Percentiles rank a stretch among this genome's conserved stretches.
phyloP scores from a whole-genome alignment of 306 rosid species.

The Lotus japonicus region DNA sequence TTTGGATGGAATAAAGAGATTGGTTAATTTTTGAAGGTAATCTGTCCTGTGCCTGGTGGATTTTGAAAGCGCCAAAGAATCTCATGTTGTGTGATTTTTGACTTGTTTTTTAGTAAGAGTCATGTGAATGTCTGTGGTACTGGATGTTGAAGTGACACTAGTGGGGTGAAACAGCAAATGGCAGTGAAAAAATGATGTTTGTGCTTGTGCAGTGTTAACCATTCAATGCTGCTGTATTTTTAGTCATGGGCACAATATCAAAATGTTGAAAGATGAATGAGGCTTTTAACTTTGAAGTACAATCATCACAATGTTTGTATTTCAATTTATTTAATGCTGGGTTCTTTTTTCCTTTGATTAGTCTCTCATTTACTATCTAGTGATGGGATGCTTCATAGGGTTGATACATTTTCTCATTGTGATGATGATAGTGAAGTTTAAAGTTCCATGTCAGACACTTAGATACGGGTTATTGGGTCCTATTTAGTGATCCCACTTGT shows the following conservation, averaged over 20 bases:
- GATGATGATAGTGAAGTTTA: slow-evolving; percentile 29
- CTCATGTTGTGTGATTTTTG: slow-evolving; percentile 3
- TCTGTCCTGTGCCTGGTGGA: slow-evolving; percentile 7
- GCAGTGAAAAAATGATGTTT: background rate
- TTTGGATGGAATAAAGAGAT: slow-evolving; percentile 4
- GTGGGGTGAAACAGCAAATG: background rate
- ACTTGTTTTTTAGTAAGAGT: background rate
- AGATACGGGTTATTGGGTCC: slow-evolving; percentile 1
- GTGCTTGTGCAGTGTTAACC: background rate
- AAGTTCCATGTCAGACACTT: slow-evolving; percentile 32
- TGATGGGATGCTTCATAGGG: slow-evolving; percentile 3
- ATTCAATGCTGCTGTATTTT: background rate
- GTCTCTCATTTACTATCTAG: background rate
- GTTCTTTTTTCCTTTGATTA: background rate
- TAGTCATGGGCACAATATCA: slow-evolving; percentile 6
- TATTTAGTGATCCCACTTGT: background rate
- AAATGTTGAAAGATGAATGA: background rate
- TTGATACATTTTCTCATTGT: slow-evolving; percentile 4
- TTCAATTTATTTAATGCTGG: background rate
- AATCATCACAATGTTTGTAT: background rate
- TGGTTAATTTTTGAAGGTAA: slow-evolving; percentile 18
- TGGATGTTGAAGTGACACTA: slow-evolving; percentile 26
- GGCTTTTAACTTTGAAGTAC: background rate
- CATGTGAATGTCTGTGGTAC: slow-evolving; percentile 12
- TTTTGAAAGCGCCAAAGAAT: slow-evolving; percentile 10